These are phyloP conservation scores for Ogataea siamensis DNA, from an alignment of 805 yeast genomes.

Conservation along the genomic window DNA sequence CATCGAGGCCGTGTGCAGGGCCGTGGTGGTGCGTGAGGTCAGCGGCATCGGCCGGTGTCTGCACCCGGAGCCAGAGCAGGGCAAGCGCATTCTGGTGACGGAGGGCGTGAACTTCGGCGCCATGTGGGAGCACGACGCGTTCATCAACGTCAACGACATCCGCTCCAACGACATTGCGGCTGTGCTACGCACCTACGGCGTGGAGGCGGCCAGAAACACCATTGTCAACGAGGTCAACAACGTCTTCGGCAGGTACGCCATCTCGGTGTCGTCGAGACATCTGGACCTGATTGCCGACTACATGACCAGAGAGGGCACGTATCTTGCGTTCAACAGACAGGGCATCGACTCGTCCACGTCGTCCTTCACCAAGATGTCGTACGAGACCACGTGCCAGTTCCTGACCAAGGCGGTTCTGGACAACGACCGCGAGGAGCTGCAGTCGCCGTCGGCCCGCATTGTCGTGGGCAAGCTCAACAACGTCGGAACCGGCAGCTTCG, in stretches of 20 bases:
- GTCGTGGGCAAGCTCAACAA: conserved; percentile 87
- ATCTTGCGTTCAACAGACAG: conserved; percentile 94
- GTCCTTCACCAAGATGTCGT: conserved; percentile 97
- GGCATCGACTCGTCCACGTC: conserved; percentile 96
- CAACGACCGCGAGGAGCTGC: conserved; percentile 82
- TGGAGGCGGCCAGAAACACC: conserved; percentile 98
- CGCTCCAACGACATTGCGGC: conserved; percentile 91
- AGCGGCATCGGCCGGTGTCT: conserved; percentile 90
- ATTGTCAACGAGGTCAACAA: conserved; percentile 93
- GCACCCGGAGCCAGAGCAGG: conserved; percentile 69
- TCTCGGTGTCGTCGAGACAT: conserved; percentile 88
- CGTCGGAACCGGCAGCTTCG: conserved; percentile 97
- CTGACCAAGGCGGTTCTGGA: conserved; percentile 94
- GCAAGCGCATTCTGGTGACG: conserved; percentile 77
- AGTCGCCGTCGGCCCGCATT: conserved; percentile 89
- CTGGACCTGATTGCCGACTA: conserved; percentile 95
- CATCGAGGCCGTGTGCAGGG: conserved; percentile 86
- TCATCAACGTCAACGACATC: conserved; percentile 85
- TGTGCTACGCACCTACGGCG: conserved; percentile 90
- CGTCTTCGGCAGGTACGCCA: conserved; percentile 95
- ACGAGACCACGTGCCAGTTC: conserved; percentile 97
- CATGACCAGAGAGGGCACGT: conserved; percentile 99
- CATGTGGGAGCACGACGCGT: conserved; percentile 97
- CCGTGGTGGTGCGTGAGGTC: conserved; percentile 89
- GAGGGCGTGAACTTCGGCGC: conserved; percentile 98